Evolutionary conservation across 257 asterid species (phyloP).

Genomic region (Solanum paucissectum): DNA sequence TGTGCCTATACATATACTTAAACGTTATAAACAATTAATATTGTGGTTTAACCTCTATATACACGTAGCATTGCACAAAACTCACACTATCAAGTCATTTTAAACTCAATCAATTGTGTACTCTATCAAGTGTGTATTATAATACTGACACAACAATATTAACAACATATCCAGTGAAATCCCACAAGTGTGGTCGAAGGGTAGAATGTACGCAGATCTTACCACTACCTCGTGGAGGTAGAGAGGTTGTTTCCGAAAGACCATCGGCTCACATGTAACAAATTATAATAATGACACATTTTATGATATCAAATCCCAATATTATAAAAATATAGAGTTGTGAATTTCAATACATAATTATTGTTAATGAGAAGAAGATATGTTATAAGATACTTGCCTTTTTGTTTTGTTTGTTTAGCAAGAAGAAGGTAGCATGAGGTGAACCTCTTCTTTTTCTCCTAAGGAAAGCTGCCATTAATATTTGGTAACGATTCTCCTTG

Average conservation of each 20-base stretch:
- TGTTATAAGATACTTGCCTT: slow-evolving; percentile 30
- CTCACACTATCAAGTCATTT: not conserved
- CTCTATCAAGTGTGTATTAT: not conserved
- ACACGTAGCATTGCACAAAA: not conserved
- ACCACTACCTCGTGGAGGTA: not conserved
- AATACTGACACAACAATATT: not conserved
- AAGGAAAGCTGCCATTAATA: slow-evolving; percentile 41
- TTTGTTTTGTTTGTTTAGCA: slow-evolving; percentile 55
- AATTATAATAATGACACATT: not conserved
- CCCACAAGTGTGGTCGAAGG: not conserved
- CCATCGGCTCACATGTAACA: not conserved
- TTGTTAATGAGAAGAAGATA: not conserved
- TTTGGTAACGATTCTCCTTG: slow-evolving; percentile 51
- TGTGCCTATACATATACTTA: not conserved
- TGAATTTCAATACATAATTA: not conserved
- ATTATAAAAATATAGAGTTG: not conserved
- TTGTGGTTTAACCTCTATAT: not conserved
- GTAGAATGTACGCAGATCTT: not conserved
- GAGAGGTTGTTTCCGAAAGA: not conserved
- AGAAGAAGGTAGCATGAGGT: slow-evolving; percentile 41
- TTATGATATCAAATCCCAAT: not conserved
- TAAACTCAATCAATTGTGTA: not conserved
- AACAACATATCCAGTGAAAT: not conserved
- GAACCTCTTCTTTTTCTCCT: slow-evolving; percentile 43
- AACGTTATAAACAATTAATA: not conserved